Evolutionary conservation across 371 early-diverging fungal species (phyloP).

Genomic region (Mortierella sp.): DNA sequence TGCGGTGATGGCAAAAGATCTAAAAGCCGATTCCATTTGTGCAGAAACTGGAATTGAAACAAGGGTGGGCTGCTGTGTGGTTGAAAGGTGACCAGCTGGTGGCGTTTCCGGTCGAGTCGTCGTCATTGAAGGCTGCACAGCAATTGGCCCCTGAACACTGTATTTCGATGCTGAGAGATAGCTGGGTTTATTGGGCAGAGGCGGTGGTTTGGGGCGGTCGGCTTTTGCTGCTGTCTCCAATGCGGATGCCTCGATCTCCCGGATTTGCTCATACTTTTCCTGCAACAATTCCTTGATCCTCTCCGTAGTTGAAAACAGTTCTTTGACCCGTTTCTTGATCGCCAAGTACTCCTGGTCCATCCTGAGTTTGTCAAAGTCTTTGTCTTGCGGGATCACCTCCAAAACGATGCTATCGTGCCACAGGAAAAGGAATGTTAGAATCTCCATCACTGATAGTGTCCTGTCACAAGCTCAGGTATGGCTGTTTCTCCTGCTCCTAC

Average conservation of each 20-base stretch:
- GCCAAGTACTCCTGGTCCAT: conserved; percentile 56
- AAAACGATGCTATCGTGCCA: conserved; percentile 59
- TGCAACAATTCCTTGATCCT: conserved; percentile 27
- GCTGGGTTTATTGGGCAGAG: conserved; percentile 41
- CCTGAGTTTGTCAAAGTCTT: conserved; percentile 55
- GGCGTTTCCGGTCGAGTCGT: conserved; percentile 11
- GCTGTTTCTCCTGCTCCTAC: too few species aligned
- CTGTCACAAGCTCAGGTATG: too few species aligned
- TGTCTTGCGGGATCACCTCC: conserved; percentile 61
- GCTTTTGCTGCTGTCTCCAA: conserved; percentile 41
- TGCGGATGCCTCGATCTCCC: conserved; percentile 33
- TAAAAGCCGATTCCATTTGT: too few species aligned
- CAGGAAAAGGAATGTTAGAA: neutral
- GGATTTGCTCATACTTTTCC: conserved; percentile 39
- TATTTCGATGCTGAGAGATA: conserved; percentile 27
- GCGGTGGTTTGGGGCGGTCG: conserved; percentile 39
- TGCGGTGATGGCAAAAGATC: conserved; percentile 13
- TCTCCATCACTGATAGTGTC: too few species aligned
- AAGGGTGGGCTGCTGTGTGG: neutral
- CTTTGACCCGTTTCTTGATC: conserved; percentile 55
- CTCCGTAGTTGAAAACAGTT: conserved; percentile 32
- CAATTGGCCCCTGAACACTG: conserved; percentile 17
- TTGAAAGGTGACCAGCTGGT: neutral
- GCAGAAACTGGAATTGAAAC: too few species aligned
- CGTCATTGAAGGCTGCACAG: conserved; percentile 1